Base-by-base conservation (phyloP, 306 rosid species). In the Arachis stenosperma region DNA sequence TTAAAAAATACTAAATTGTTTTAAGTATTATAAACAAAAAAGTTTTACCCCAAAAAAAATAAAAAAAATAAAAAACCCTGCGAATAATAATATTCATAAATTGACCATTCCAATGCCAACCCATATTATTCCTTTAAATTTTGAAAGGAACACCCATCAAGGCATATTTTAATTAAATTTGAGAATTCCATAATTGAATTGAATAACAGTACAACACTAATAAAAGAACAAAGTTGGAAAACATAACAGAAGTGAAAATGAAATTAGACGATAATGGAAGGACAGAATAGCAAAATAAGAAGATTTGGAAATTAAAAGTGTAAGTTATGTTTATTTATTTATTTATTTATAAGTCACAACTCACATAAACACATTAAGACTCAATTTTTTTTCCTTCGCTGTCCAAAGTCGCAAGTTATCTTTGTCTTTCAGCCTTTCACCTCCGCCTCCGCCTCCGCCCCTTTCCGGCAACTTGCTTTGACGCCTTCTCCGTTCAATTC, bases 401-500 rank as follows among this genome's bases (percentile, higher is more conserved):
- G 69, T 81, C 67, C 67, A 40, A 57, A 70, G 61, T 73, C 69
- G 58, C 72, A 67, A 82, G 82, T 75, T 76, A 79, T 73, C 70
- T 43, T 50, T 63, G 50, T 15, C 60, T 50, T 52, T 57, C 74
- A 40, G 14, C 61, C 50, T 37, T 65, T 33, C 37, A 4, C 37
- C 37, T 33, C 37, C 37, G 37, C 37, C 4, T 57, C 74, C 29
- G 14, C 61, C 50, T 37, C 59, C 40, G 80, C 81, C 79, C 76
- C 62, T 59, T 59, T 69, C 75, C 79, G 80, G 82, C 81, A 59
- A 68, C 36, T 84, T 81, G 91, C 60, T 78, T 70, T 75, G 81
- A 59, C 84, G 70, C 78, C 46, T 79, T 73, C 62, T 44, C 3
- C 17, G 12, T 70, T 70, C 67, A 17, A 58, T 11, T 41, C 43